These are phyloP conservation scores for Neonectria neomacrospora DNA, from an alignment of 2,329 filamentous ascomycete species.

Conservation along the genomic window DNA sequence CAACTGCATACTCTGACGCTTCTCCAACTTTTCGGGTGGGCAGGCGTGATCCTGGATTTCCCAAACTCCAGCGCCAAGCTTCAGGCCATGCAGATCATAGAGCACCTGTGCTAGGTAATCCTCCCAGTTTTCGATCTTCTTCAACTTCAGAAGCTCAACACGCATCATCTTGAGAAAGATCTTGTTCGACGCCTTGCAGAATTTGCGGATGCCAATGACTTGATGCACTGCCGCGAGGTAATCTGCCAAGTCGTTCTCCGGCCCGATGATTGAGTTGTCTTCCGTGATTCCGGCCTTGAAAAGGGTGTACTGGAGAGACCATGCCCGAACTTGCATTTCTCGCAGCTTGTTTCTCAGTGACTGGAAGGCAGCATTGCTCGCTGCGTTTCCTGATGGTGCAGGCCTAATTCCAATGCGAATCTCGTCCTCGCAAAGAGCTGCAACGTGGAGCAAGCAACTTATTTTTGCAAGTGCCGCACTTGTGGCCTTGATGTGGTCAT, in stretches of 20 bases:
- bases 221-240: constrained; percentile 86
- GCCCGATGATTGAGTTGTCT: constrained; percentile 69
- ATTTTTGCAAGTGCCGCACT: constrained; percentile 78
- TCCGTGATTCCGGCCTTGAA: constrained; percentile 82
- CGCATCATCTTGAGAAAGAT: constrained; percentile 91
- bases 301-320: constrained; percentile 87
- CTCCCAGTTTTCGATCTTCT: constrained; percentile 83
- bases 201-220: constrained; percentile 83
- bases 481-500: constrained; percentile 78
- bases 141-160: constrained; percentile 81
- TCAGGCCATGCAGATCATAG: constrained; percentile 84
- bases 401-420: constrained; percentile 79
- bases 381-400: constrained; percentile 66
- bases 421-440: constrained; percentile 85
- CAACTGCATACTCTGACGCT: constrained; percentile 80
- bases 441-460: constrained; percentile 79
- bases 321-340: constrained; percentile 87
- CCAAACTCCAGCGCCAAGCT: constrained; percentile 74
- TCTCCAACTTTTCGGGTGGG: constrained; percentile 79
- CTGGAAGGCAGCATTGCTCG: constrained; percentile 66
- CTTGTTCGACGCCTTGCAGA: constrained; percentile 87
- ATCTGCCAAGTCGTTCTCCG: constrained; percentile 79
- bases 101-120: constrained; percentile 87
- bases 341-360: constrained; percentile 74
- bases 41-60: constrained; percentile 84